Evolutionary conservation across 2,329 filamentous ascomycete species (phyloP).

Genomic region (Anthostomella pinea): DNA sequence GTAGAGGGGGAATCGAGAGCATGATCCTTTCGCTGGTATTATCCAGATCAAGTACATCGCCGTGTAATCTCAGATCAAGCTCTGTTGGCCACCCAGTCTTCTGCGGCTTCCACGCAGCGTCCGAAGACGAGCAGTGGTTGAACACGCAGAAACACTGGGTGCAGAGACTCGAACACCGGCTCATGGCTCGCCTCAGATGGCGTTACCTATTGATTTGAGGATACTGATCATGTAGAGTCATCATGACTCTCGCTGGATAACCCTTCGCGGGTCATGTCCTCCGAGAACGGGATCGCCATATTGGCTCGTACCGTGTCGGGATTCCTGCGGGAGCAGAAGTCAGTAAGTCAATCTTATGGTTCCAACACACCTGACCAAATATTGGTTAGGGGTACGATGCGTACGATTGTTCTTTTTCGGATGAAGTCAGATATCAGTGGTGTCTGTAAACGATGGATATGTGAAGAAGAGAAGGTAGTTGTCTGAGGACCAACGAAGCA

Average conservation of each 20-base stretch:
- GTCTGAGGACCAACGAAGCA: too few relatives aligned
- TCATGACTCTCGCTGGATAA: conserved; percentile 27
- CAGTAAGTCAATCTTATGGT: conserved; percentile 8
- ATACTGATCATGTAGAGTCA: conserved; percentile 27
- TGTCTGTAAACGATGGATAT: too few relatives aligned
- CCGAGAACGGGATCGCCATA: conserved; percentile 19
- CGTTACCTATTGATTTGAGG: conserved; percentile 34
- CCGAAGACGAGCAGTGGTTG: conserved; percentile 12
- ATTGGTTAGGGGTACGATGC: conserved; percentile 17
- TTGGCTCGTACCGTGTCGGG: conserved; percentile 28
- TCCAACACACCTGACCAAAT: conserved; percentile 4
- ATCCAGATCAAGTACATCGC: conserved; percentile 94
- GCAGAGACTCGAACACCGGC: conserved; percentile 35
- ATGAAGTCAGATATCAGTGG: too few relatives aligned
- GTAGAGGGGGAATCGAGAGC: conserved; percentile 55
- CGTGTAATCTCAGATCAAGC: conserved; percentile 78
- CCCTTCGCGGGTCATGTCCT: conserved; percentile 28
- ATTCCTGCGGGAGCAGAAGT: conserved; percentile 16
- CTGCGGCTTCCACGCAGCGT: conserved; percentile 9
- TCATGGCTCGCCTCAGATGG: conserved; percentile 34
- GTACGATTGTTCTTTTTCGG: conserved; percentile 20
- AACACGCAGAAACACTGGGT: conserved; percentile 9
- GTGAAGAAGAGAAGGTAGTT: too few relatives aligned
- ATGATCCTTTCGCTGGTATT: conserved; percentile 99
- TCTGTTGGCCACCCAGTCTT: conserved; percentile 18